These are phyloP conservation scores for Wickerhamiella australiensis DNA, from an alignment of 805 yeast genomes.

Conservation along the genomic window DNA sequence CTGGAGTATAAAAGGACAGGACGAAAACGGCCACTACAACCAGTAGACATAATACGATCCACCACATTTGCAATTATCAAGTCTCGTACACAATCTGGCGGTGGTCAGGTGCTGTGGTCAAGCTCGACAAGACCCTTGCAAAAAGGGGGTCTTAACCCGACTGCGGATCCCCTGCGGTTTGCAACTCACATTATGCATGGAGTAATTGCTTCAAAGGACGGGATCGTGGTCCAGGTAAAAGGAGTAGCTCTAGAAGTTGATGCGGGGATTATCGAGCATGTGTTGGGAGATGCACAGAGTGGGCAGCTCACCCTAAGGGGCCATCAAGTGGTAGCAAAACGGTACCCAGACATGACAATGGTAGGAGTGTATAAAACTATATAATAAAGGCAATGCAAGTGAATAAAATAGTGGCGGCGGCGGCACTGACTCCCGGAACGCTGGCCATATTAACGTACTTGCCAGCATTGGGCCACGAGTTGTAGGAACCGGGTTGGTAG, in stretches of 20 bases:
- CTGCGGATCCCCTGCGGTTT: background rate
- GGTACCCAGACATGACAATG: slow-evolving; percentile 2
- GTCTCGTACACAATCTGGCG: too few relatives aligned
- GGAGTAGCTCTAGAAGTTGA: slow-evolving; percentile 10
- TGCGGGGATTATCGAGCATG: slow-evolving; percentile 8
- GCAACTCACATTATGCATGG: slow-evolving; percentile 3
- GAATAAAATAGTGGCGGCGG: slow-evolving; percentile 2
- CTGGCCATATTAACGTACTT: slow-evolving; percentile 20
- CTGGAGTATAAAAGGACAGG: slow-evolving; percentile 5
- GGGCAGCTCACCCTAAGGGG: background rate
- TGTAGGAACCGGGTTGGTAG: slow-evolving; percentile 30
- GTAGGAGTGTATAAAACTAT: slow-evolving; percentile 3
- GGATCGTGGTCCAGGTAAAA: slow-evolving; percentile 6
- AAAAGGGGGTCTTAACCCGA: background rate
- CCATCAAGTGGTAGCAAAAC: slow-evolving; percentile 1
- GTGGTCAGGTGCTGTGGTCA: too few relatives aligned
- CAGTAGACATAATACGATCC: slow-evolving; percentile 4
- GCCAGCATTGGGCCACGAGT: slow-evolving; percentile 25
- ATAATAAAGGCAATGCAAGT: slow-evolving; percentile 7
- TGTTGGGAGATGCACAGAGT: background rate
- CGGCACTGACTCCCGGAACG: background rate
- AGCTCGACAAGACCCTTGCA: too few relatives aligned
- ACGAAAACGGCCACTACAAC: slow-evolving; percentile 5
- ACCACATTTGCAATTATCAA: slow-evolving; percentile 3
- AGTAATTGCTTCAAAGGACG: background rate